Conservation (phyloP, 2,329 filamentous ascomycete species). For the Aureobasidium lini region DNA sequence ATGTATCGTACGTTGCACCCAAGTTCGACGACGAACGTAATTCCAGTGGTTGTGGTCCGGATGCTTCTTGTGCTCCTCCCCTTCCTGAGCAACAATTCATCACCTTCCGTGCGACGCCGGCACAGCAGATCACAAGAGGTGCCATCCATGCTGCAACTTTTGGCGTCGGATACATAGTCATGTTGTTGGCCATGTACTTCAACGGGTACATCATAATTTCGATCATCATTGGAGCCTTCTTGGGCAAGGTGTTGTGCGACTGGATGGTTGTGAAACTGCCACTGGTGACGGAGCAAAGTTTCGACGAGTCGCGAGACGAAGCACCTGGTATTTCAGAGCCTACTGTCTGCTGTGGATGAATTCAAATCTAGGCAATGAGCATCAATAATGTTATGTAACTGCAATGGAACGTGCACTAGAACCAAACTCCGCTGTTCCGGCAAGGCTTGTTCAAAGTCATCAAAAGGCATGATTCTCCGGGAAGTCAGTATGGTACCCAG, state of each 20-base stretch:
- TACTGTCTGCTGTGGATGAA: slow-evolving; percentile 7
- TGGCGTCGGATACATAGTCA: slow-evolving; percentile 69
- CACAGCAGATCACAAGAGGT: slow-evolving; percentile 39
- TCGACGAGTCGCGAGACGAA: background rate
- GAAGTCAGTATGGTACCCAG: too few relatives aligned
- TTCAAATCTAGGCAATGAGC: too few relatives aligned
- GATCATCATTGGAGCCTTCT: slow-evolving; percentile 67
- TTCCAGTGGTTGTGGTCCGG: background rate
- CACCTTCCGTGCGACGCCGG: background rate
- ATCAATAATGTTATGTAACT: too few relatives aligned
- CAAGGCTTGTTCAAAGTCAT: too few relatives aligned
- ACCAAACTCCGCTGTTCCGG: too few relatives aligned
- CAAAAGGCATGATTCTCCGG: too few relatives aligned
- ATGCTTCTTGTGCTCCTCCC: slow-evolving; percentile 38
- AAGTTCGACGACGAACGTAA: background rate
- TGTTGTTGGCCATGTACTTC: slow-evolving; percentile 62
- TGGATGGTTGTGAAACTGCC: slow-evolving; percentile 39
- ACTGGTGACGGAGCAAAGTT: background rate
- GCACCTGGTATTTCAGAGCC: background rate
- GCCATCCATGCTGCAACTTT: slow-evolving; percentile 64
- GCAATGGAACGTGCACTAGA: too few relatives aligned
- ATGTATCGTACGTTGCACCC: background rate
- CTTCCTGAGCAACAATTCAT: slow-evolving; percentile 55
- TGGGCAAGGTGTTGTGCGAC: slow-evolving; percentile 66
- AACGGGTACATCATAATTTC: slow-evolving; percentile 71